Base-by-base conservation (phyloP, 805 yeast species). In the Schwanniomyces vanrijiae region DNA sequence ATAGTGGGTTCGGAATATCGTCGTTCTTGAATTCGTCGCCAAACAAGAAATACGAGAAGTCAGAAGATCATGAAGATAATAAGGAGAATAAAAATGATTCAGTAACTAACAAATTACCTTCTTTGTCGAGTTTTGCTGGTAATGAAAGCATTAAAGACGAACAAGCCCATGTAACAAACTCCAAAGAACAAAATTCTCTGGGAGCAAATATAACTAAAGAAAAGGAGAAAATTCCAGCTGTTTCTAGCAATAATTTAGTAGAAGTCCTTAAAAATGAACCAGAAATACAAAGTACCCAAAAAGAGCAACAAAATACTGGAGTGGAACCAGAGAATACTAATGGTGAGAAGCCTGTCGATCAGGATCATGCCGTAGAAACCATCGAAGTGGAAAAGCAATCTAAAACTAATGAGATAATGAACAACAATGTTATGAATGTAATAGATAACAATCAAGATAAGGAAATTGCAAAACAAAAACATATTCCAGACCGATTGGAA, bases 21-120 rank as follows among this genome's bases (percentile, higher is more conserved):
- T 52, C 53, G 29, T 57, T 58, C 35, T 53, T 58, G 50, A 55
- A 54, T 45, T 13, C 46, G 38, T 26, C 47, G 21, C 18, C 46
- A 19, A 41, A 31, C 8, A 35, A 19, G 11, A 45, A 38, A 38
- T 20, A 22, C 26, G 28, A 26, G 16, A 22, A 34, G 5, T 43
- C 35, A n/a, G 40, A 37, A 14, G 51, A 40, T 13, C 25, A 40
- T 7, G 14, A 42, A 24, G 45, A 21, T 20, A 19, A 9, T 10
- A 20, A 29, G 4, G 38, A 29, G 13, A 20, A 18, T 5, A 40
- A 40, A 29, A n/a, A 14, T 1, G 29, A 33, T 21, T 38, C 13
- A 18, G 43, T 5, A 6, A 9, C 10, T 28, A 20, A 28, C n/a
- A 31, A 41, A 11, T 25, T 21, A n/a, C 21, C 14, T 4, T 37